Evolutionary conservation across 306 rosid genomes (phyloP).

Genomic region (Sicyos baderoa): DNA sequence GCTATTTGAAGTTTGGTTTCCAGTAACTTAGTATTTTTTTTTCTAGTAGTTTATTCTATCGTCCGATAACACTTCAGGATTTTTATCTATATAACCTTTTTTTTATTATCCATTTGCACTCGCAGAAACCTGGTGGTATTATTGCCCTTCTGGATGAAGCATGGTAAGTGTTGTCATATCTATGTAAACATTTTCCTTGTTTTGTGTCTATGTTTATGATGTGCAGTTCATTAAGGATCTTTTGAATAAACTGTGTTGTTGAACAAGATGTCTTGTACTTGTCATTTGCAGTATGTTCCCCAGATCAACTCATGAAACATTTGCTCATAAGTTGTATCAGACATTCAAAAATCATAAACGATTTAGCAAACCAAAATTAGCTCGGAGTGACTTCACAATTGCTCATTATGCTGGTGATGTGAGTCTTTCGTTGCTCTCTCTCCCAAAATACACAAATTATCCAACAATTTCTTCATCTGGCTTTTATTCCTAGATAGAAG

Average conservation of each 20-base stretch:
- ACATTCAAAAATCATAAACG: constrained; percentile 89
- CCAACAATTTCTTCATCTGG: neutral
- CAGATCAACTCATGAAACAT: constrained; percentile 96
- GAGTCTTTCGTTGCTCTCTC: constrained; percentile 35
- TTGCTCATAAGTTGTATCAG: constrained; percentile 91
- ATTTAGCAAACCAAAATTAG: constrained; percentile 82
- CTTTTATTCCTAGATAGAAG: constrained; percentile 4
- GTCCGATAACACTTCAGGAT: neutral
- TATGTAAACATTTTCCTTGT: constrained; percentile 3
- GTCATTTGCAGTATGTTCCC: constrained; percentile 87
- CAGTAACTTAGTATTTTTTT: neutral
- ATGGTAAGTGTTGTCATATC: constrained; percentile 50
- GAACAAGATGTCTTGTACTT: constrained; percentile 15
- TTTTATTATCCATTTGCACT: constrained; percentile 19
- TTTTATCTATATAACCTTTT: constrained; percentile 10
- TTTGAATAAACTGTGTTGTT: neutral
- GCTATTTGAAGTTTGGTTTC: neutral
- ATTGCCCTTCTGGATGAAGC: constrained; percentile 98
- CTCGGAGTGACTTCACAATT: constrained; percentile 95
- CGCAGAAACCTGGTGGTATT: constrained; percentile 99
- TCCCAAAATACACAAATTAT: neutral
- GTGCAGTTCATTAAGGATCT: constrained; percentile 10
- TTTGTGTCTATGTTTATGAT: neutral
- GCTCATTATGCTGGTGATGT: constrained; percentile 99
- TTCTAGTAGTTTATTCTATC: neutral